Evolutionary conservation across 2,329 filamentous ascomycete genomes (phyloP).

Genomic region (Aspergillus melleus): DNA sequence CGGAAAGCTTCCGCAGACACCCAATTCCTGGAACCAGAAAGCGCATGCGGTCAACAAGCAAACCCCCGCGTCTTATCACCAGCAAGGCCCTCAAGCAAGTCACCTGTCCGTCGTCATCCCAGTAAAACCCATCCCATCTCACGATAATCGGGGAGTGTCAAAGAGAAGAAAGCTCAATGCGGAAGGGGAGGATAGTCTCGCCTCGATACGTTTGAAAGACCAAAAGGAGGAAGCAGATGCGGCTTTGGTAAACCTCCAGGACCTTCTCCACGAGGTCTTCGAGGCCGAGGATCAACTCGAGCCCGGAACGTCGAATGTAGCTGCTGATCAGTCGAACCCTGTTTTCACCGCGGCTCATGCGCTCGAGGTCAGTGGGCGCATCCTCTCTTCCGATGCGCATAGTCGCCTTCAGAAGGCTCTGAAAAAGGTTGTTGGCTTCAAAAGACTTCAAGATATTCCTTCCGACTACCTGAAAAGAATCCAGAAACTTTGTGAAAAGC

Average conservation of each 20-base stretch:
- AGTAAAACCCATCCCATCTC: conserved; percentile 41
- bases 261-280: conserved; percentile 70
- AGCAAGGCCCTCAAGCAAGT: conserved; percentile 21
- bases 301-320: conserved; percentile 49
- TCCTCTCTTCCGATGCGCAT: conserved; percentile 68
- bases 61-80: conserved; percentile 38
- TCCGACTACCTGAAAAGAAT: conserved; percentile 72
- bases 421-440: conserved; percentile 68
- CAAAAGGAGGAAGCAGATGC: conserved; percentile 79
- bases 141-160: conserved; percentile 34
- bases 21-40: conserved; percentile 25
- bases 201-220: conserved; percentile 65
- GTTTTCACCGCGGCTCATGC: conserved; percentile 49
- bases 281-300: conserved; percentile 72
- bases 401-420: conserved; percentile 71
- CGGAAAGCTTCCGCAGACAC: conserved; percentile 21
- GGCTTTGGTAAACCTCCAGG: conserved; percentile 69
- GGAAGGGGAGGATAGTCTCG: conserved; percentile 56
- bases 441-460: conserved; percentile 69
- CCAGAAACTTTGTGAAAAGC: conserved; percentile 76
- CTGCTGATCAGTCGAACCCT: conserved; percentile 48
- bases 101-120: conserved; percentile 53
- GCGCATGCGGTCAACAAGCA: conserved; percentile 41
- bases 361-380: conserved; percentile 38
- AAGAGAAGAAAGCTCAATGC: conserved; percentile 55